phyloP scores from a whole-genome alignment of 1,284 basidiomycete species.

The Papiliotrema nemorosa region DNA sequence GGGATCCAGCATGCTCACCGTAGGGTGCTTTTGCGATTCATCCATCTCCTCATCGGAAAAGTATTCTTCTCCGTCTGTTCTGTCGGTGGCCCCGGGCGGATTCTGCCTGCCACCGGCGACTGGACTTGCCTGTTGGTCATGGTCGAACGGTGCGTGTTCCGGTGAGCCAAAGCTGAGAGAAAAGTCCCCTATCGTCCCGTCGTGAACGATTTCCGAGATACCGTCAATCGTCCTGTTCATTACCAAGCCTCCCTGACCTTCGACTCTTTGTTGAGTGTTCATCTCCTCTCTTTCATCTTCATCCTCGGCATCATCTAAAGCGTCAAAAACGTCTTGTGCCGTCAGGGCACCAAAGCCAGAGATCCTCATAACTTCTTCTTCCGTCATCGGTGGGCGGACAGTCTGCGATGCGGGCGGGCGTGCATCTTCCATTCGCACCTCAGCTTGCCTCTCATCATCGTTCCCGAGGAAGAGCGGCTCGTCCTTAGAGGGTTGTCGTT shows the following conservation, averaged over 20 bases:
- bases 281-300: conserved; percentile 16
- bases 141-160: no score
- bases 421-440: conserved; percentile 4
- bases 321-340: conserved; percentile 18
- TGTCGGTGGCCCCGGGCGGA: neutral
- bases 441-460: no score
- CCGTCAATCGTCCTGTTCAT: conserved; percentile 1
- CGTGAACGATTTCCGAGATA: neutral
- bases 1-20: no score
- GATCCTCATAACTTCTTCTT: conserved; percentile 27
- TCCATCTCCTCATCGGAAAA: neutral
- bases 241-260: neutral
- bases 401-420: neutral
- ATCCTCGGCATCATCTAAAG: conserved; percentile 27
- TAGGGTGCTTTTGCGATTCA: no score
- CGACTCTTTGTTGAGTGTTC: neutral
- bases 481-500: neutral
- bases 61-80: neutral
- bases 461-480: conserved; percentile 32
- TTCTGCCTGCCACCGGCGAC: no score
- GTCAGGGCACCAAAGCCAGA: conserved; percentile 27
- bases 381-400: conserved; percentile 22
- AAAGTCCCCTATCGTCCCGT: neutral
- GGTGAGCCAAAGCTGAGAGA: neutral
- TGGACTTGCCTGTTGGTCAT: no score